A percentile compares a stretch with the other conserved stretches of the same genome.
Evolutionary conservation across 352 stramenopile species (phyloP).

Genomic region (Phytophthora capsici): DNA sequence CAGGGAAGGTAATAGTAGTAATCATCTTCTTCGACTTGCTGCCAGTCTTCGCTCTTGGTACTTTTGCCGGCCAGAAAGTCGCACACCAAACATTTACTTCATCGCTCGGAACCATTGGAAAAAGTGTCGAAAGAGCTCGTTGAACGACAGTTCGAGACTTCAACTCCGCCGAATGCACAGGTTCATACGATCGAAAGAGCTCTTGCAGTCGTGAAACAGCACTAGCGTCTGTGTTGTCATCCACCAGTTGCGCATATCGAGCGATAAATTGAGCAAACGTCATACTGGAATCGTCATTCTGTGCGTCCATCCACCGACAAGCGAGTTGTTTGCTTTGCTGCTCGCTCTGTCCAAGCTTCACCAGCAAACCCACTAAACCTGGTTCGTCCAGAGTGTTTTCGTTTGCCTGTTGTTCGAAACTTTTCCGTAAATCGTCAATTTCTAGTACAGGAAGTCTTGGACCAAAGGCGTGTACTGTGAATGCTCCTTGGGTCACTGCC

Average conservation of each 20-base stretch:
- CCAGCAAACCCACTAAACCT: constrained; percentile 40
- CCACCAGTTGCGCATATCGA: constrained; percentile 60
- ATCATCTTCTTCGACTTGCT: constrained; percentile 7
- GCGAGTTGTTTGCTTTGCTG: constrained; percentile 19
- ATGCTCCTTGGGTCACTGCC: constrained; percentile 26
- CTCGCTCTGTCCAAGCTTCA: constrained; percentile 43
- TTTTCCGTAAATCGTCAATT: constrained; percentile 41
- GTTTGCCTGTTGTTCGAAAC: constrained; percentile 48
- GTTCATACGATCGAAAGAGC: constrained; percentile 51
- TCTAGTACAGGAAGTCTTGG: constrained; percentile 48
- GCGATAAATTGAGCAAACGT: constrained; percentile 73
- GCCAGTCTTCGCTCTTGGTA: background rate
- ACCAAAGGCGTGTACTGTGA: constrained; percentile 29
- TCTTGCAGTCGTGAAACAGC: constrained; percentile 43
- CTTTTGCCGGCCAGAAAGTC: constrained; percentile 24
- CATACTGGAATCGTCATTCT: constrained; percentile 27
- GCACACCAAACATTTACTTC: constrained; percentile 46
- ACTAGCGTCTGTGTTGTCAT: constrained; percentile 11
- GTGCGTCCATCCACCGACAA: constrained; percentile 33
- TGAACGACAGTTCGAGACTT: constrained; percentile 45
- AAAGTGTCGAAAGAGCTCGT: constrained; percentile 39
- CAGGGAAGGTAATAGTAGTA: constrained; percentile 47
- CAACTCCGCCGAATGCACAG: constrained; percentile 32
- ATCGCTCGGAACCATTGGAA: constrained; percentile 26
- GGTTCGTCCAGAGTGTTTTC: constrained; percentile 41